Base-by-base conservation (phyloP, 129 eudicot genomes). In the Apium graveolens region DNA sequence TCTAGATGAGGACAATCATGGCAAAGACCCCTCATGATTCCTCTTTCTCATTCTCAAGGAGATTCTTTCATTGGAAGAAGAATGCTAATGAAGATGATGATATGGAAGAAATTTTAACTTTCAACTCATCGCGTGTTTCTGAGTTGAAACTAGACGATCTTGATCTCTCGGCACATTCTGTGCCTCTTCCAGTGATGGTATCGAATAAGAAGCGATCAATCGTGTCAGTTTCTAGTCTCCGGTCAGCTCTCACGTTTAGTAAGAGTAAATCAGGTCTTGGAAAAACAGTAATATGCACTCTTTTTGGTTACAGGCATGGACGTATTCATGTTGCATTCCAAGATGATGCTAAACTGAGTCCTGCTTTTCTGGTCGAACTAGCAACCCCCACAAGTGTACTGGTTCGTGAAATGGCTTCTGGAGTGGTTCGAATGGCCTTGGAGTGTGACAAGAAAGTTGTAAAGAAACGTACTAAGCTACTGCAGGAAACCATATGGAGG, bases 401-500 rank as follows among this genome's bases (percentile, higher is more conserved):
- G 3, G 96, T 94, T 7, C 83, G 84, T 35, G 98, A 94, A 84
- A 91, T 94, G 98, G 98, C 98, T 7, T 91, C 97, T 1, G 97
- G 98, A 77, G 38, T 84, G 73, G 98, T 91, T 39, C 83, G 98
- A 41, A 88, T 94, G 0, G 97, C 98, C 8, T 79, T 94, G 74
- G 98, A 94, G 63, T 94, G 97, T 63, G 98, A 94, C 35, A 88
- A 87, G 76, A 89, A 80, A 84, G 76, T 2, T 0, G 85, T 80
- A 77, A 89, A 89, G 69, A 89, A 89, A 65, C 77, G 88, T 20
- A 70, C 78, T 21, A 91, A 88, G 91, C 86, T 94, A 51, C 80
- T 91, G 10, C 92, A 94, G 49, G 98, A 94, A 86, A 96, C 96
- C 14, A 34, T 89, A 13, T 94, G 98, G 98, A 88, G 98, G 85